Percentiles rank a stretch among this genome's conserved stretches.
phyloP scores from a whole-genome alignment of 225 moss, liverwort and hornwort species.

The Neckera pumila region DNA sequence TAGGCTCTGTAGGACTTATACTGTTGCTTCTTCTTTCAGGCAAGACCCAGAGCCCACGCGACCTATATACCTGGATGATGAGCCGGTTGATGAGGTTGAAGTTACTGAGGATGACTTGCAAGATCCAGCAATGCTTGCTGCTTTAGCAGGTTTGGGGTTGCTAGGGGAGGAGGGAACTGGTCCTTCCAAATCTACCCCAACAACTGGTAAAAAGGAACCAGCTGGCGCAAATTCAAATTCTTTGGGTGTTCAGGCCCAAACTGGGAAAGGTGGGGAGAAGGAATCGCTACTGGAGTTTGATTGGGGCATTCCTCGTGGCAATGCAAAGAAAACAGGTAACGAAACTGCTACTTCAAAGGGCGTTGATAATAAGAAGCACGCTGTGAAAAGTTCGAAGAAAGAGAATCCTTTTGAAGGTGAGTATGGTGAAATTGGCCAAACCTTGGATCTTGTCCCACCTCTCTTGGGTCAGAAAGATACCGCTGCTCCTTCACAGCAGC shows the following conservation, averaged over 20 bases:
- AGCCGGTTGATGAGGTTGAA: constrained; percentile 54
- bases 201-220: neutral
- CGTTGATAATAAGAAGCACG: neutral
- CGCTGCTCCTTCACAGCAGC: constrained; percentile 8
- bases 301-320: constrained; percentile 32
- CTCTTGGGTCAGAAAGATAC: constrained; percentile 14
- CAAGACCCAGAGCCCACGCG: constrained; percentile 12
- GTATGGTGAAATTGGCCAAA: constrained; percentile 48
- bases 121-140: constrained; percentile 67
- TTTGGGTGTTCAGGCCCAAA: neutral
- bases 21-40: constrained; percentile 15
- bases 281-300: constrained; percentile 29
- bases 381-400: constrained; percentile 3
- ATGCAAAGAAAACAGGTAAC: constrained; percentile 14
- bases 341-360: neutral
- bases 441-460: constrained; percentile 37
- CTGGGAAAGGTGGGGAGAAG: constrained; percentile 3
- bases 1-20: neutral
- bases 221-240: neutral
- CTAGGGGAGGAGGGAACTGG: constrained; percentile 24
- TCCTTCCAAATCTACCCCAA: constrained; percentile 6
- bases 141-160: constrained; percentile 63
- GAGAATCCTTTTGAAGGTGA: constrained; percentile 42
- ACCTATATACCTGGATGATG: constrained; percentile 34
- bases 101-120: constrained; percentile 89